These are phyloP conservation scores for Thalassiosira profunda DNA, from an alignment of 108 stramenopile species.

Conservation along the genomic window DNA sequence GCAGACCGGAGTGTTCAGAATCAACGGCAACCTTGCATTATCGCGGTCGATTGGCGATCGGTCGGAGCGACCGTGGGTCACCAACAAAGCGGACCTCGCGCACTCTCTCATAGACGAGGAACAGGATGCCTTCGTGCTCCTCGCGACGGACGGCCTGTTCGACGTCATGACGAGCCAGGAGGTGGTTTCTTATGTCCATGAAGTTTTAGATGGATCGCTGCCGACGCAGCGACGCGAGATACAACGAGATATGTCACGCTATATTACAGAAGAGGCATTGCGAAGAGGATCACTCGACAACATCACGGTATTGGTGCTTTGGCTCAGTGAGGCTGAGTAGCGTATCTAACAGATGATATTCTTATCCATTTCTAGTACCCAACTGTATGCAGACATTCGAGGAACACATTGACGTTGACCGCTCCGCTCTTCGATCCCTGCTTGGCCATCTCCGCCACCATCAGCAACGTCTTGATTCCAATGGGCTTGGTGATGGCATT, in stretches of 20 bases:
- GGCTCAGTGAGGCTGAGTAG: too few species aligned
- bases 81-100: constrained; percentile 83
- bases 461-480: constrained; percentile 96
- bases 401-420: constrained; percentile 91
- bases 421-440: constrained; percentile 71
- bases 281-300: constrained; percentile 77
- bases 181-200: constrained; percentile 79
- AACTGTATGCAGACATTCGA: constrained; percentile 97
- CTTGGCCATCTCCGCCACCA: constrained; percentile 98
- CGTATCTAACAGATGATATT: too few species aligned
- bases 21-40: constrained; percentile 96
- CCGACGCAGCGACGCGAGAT: constrained; percentile 6
- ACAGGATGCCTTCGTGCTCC: constrained; percentile 53
- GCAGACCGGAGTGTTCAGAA: constrained; percentile 87
- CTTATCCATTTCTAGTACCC: constrained; percentile 69
- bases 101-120: constrained; percentile 43
- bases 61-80: constrained; percentile 87
- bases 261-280: constrained; percentile 72
- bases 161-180: constrained; percentile 89
- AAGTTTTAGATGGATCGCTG: constrained; percentile 16
- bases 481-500: constrained; percentile 93
- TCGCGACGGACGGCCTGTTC: constrained; percentile 95
- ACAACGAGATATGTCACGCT: constrained; percentile 46
- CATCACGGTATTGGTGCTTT: constrained; percentile 77
- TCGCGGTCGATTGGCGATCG: constrained; percentile 96